Base-by-base conservation (phyloP, 2,329 filamentous ascomycete genomes). In the Fusarium avenaceum region DNA sequence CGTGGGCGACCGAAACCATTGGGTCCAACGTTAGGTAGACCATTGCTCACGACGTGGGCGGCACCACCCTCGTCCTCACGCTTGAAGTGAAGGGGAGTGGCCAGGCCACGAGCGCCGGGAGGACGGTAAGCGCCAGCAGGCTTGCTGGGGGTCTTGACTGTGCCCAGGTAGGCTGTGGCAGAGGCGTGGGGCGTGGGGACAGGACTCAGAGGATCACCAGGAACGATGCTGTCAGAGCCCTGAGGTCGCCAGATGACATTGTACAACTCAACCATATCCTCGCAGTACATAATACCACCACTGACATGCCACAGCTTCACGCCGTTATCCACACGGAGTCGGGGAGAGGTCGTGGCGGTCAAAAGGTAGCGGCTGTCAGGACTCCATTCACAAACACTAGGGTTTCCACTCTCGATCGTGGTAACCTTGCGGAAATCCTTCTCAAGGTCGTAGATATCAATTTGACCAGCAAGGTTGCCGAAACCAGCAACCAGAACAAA, bases 101-200 rank as follows among this genome's bases (percentile, higher is more conserved):
- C 87, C 67, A 92, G 89, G 52, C 96, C 96, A 71, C 96, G 92
- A 28, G 96, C 96, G 70, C 96, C 96, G 4, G 96, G 96, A 39
- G 96, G 96, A 46, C 96, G 91, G 79, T 99, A 99, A 4, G 96
- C 96, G 71, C 96, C 96, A n/a, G 93, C 94, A 44, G 96, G 94
- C 84, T 99, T 99, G 64, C 93, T 96, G 6, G 96, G 94, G 6
- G 94, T 95, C 87, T 98, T 98, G 74, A 92, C 90, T 5, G 91
- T 94, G 69, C 89, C 91, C 52, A 97, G 85, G 75, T 94, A 97
- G 3, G 90, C 87, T 33, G 92, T 80, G 13, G 95, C 96, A 33
- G 95, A 98, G 9, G 89, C 78, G 77, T 99, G 96, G 10, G 95
- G 91, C 4, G 85, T 83, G 8, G 95, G 95, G 22, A 94, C 83